phyloP scores from a whole-genome alignment of 306 rosid genomes.

The Cicer arietinum region DNA sequence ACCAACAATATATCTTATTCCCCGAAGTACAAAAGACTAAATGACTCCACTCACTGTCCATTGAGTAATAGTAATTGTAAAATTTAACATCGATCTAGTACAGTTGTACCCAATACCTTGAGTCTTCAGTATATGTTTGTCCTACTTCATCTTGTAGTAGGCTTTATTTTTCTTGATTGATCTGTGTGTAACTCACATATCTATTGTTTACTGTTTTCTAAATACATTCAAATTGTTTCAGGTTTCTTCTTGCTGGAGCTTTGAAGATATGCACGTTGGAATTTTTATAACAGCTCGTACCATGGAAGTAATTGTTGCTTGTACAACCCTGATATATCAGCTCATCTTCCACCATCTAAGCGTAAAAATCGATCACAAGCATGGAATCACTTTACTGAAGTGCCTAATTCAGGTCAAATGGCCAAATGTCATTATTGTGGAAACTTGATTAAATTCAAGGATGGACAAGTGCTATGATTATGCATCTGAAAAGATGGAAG shows the following conservation, averaged over 20 bases:
- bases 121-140: neutral
- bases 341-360: too few species aligned
- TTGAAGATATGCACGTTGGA: constrained; percentile 40
- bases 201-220: neutral
- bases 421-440: too few species aligned
- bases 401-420: too few species aligned
- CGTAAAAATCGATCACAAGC: too few species aligned
- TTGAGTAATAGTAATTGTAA: neutral
- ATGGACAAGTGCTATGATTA: too few species aligned
- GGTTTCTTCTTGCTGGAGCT: constrained; percentile 41
- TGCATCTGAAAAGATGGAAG: too few species aligned
- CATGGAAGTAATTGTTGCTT: constrained; percentile 38
- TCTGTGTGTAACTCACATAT: neutral
- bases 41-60: neutral
- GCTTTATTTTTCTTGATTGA: neutral
- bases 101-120: neutral
- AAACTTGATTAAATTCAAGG: too few species aligned
- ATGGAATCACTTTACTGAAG: too few species aligned
- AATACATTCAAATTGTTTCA: constrained; percentile 24
- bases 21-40: too few species aligned
- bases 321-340: constrained; percentile 41
- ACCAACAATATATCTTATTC: too few species aligned
- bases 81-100: neutral
- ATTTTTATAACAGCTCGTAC: constrained; percentile 25
- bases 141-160: neutral